A percentile compares a stretch with the other conserved stretches of the same genome.
These are phyloP conservation scores for Biscogniauxia marginata DNA, from an alignment of 2,329 filamentous ascomycete genomes.

Conservation along the genomic window DNA sequence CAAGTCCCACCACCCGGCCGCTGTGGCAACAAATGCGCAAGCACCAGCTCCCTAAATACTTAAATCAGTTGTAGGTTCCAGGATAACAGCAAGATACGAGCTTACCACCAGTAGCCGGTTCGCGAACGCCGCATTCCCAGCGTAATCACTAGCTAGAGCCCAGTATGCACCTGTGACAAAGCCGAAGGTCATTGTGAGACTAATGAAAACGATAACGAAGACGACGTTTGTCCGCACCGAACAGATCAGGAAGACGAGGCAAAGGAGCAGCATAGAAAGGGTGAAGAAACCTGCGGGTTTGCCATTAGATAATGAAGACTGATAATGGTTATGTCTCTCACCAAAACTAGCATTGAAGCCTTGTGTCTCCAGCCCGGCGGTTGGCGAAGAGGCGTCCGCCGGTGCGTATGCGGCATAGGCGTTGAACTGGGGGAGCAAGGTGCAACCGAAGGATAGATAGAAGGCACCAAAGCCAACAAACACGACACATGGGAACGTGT, in stretches of 20 bases:
- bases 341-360: conserved; percentile 57
- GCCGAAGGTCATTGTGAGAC: conserved; percentile 57
- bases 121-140: conserved; percentile 30
- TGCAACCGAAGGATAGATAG: conserved; percentile 56
- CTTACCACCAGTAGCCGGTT: conserved; percentile 30
- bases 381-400: conserved; percentile 30
- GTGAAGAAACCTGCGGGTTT: conserved; percentile 3
- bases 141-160: conserved; percentile 46
- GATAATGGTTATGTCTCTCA: conserved; percentile 29
- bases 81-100: not conserved
- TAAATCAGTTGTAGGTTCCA: not conserved
- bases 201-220: conserved; percentile 68
- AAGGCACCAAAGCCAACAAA: conserved; percentile 55
- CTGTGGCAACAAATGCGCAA: conserved; percentile 16
- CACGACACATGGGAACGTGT: conserved; percentile 59
- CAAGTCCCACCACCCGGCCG: conserved; percentile 21
- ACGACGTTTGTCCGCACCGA: conserved; percentile 69
- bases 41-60: conserved; percentile 17
- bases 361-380: conserved; percentile 43
- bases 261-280: conserved; percentile 62
- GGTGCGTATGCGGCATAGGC: conserved; percentile 45
- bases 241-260: conserved; percentile 66
- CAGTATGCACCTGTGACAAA: conserved; percentile 62
- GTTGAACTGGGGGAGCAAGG: conserved; percentile 52
- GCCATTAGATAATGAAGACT: not conserved